Conservation (phyloP, 2,329 filamentous ascomycete species). For the Pyrenochaeta sp. region DNA sequence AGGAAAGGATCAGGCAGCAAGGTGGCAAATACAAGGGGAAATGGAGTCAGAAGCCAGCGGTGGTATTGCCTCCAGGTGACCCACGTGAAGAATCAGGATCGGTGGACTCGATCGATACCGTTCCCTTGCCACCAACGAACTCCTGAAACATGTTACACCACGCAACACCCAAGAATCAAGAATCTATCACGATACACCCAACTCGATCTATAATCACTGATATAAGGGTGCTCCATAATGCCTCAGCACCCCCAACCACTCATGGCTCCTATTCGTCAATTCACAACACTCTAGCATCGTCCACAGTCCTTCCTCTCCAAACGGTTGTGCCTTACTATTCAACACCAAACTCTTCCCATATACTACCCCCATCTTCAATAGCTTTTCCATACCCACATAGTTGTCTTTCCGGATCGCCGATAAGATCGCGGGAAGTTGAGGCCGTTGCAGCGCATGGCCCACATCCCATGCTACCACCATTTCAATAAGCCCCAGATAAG, state of each 20-base stretch:
- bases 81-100: neutral
- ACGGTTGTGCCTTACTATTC: constrained; percentile 27
- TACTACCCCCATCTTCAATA: constrained; percentile 20
- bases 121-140: no score
- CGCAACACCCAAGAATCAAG: neutral
- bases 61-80: neutral
- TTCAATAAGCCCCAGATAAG: constrained; percentile 21
- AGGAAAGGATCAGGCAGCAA: constrained; percentile 41
- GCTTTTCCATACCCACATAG: constrained; percentile 24
- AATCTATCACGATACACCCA: neutral
- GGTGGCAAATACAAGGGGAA: constrained; percentile 38
- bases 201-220: constrained; percentile 2
- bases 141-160: neutral
- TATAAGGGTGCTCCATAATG: constrained; percentile 25
- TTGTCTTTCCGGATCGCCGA: constrained; percentile 28
- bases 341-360: constrained; percentile 21
- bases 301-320: constrained; percentile 23
- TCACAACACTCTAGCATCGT: constrained; percentile 31
- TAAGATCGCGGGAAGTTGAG: constrained; percentile 23
- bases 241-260: constrained; percentile 29
- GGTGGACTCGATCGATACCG: neutral
- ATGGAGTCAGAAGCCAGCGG: constrained; percentile 25
- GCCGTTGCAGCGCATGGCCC: constrained; percentile 16
- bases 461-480: constrained; percentile 28
- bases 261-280: constrained; percentile 23